Percentiles rank a stretch among this genome's conserved stretches.
phyloP scores from a whole-genome alignment of 192 early-diverging fungal species.

The Diversispora epigaea region DNA sequence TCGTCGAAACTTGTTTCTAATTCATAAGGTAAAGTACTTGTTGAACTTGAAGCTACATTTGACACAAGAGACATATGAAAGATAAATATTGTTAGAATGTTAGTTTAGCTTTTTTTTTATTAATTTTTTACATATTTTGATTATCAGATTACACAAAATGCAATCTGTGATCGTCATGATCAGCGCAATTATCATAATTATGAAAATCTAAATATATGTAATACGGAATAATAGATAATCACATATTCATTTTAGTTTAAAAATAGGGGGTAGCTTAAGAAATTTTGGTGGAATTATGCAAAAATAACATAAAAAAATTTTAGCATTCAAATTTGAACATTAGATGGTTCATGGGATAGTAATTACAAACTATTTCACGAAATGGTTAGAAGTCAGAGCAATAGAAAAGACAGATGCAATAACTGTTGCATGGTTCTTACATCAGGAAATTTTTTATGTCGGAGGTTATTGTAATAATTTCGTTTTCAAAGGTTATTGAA shows the following conservation, averaged over 20 bases:
- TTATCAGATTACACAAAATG: neutral
- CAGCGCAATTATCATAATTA: neutral
- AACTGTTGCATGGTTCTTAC: no score
- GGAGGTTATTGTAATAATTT: no score
- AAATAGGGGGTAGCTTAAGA: neutral
- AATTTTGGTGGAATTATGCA: neutral
- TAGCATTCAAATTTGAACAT: neutral
- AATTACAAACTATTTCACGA: no score
- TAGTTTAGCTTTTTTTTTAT: no score
- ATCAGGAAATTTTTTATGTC: no score
- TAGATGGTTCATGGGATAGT: no score
- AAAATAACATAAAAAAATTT: neutral
- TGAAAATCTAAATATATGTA: neutral
- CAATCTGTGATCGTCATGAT: neutral
- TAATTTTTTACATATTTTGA: neutral
- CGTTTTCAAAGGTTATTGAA: no score
- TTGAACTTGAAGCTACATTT: no score
- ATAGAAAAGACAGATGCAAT: no score
- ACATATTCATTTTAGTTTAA: neutral
- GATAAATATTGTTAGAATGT: no score
- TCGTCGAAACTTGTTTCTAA: neutral
- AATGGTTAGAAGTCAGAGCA: no score
- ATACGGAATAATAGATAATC: neutral
- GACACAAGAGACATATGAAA: no score
- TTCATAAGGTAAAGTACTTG: neutral